phyloP scores from a whole-genome alignment of 2,329 filamentous ascomycete genomes.

The Neonectria neomacrospora region DNA sequence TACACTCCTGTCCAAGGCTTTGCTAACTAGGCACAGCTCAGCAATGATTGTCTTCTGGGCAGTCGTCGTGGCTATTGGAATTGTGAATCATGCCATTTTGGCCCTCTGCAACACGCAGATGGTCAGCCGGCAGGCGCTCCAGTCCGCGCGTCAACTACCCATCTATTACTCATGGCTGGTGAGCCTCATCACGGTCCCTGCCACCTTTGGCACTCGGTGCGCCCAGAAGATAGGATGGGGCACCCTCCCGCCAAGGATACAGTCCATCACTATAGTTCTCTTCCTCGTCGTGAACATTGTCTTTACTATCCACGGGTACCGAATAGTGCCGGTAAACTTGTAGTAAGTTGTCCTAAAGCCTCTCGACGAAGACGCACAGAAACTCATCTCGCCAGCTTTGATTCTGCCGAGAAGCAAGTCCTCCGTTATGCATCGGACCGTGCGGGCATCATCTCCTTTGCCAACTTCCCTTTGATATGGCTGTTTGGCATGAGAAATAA shows the following conservation, averaged over 20 bases:
- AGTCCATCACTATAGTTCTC: constrained; percentile 52
- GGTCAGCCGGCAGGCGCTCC: constrained; percentile 6
- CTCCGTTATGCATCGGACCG: constrained; percentile 70
- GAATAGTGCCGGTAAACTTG: constrained; percentile 51
- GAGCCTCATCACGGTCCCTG: constrained; percentile 51
- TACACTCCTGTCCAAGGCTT: rapidly evolving
- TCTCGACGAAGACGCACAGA: neutral
- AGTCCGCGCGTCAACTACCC: neutral
- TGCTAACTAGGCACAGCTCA: constrained; percentile 31
- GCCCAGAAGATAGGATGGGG: constrained; percentile 58
- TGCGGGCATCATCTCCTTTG: constrained; percentile 71
- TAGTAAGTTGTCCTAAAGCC: constrained; percentile 47
- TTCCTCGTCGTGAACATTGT: constrained; percentile 54
- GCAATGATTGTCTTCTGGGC: constrained; percentile 56
- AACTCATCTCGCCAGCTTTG: constrained; percentile 47
- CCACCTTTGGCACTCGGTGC: constrained; percentile 56
- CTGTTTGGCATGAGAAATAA: constrained; percentile 76
- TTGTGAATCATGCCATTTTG: constrained; percentile 45
- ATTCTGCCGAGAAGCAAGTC: constrained; percentile 47
- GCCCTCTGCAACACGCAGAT: constrained; percentile 22
- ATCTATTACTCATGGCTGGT: constrained; percentile 45
- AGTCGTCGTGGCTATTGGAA: constrained; percentile 51
- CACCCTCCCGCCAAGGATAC: constrained; percentile 57
- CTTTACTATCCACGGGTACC: constrained; percentile 52
- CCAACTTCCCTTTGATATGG: constrained; percentile 73